Base-by-base conservation (phyloP, 208 protist genomes). In the Leptomonas seymouri region DNA sequence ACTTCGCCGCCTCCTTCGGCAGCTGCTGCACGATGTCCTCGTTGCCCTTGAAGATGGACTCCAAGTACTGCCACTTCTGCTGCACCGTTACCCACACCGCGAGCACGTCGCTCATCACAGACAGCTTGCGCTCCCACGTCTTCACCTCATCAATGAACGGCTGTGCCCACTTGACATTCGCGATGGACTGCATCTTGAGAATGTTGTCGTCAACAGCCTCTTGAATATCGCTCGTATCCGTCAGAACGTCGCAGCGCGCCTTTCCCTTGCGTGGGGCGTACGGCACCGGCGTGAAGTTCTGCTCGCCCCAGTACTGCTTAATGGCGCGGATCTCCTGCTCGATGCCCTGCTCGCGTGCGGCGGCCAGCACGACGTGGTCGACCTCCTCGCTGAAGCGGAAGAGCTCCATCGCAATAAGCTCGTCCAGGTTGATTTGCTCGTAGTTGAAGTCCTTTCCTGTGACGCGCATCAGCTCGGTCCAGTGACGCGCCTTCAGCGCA, bases 11-110 rank as follows among this genome's bases (percentile, higher is more conserved):
- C 84, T 99, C 98, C 67, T 99, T 98, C 23, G 98, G 98, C 60
- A 99, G 88, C 87, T 99, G 98, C 64, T 98, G 87, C 12, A 93
- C 94, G 73, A 99, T 99, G 76, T 99, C 99, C 34, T 99, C 98
- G 69, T 92, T 98, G 45, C 97, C 98, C 67, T 98, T 93, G 79
- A 99, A 99, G 73, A 99, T 99, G 23, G 95, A 97, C 85, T 99
- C 98, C 53, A 99, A 87, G 79, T 99, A 99, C 86, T 99, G 97
- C 99, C 99, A 99, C 82, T 99, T 99, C 71, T 93, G 74, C 87
- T 99, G 98, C 57, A 99, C 99, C 27, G 87, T 76, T 50, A 99
- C 86, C 99, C 99, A 99, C 21, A 99, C 84, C 4, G 98, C 86
- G 53, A 97, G 94, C 16, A 99, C 97, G 78, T 99, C 98, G 62